phyloP scores from a whole-genome alignment of 768 basidiomycete species.

The Harrya chromipes region DNA sequence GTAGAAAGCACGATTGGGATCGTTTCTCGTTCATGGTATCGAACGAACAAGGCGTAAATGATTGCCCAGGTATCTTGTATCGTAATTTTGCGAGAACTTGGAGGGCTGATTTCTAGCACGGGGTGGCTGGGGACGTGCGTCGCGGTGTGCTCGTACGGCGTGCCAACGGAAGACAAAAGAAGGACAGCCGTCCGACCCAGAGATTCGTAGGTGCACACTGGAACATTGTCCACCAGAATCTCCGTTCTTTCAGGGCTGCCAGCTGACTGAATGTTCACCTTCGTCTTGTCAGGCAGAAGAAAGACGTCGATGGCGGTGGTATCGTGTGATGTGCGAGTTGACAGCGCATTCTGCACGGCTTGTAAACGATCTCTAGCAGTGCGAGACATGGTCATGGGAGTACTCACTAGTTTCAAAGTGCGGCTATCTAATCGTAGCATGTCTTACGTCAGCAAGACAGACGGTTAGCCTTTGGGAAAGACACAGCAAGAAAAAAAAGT shows the following conservation, averaged over 20 bases:
- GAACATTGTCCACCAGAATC: slow-evolving; percentile 8
- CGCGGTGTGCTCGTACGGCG: slow-evolving; percentile 16
- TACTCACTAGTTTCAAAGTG: too few relatives aligned
- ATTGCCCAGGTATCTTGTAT: slow-evolving; percentile 39
- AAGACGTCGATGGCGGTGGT: background rate
- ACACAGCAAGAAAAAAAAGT: background rate
- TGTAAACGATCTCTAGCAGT: slow-evolving; percentile 3
- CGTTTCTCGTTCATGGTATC: slow-evolving; percentile 37
- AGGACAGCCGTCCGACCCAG: slow-evolving; percentile 10
- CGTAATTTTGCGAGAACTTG: slow-evolving; percentile 11
- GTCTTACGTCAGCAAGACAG: slow-evolving; percentile 11
- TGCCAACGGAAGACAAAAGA: slow-evolving; percentile 19
- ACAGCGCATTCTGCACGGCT: slow-evolving; percentile 13
- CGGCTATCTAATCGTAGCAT: slow-evolving; percentile 8
- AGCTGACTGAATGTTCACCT: background rate
- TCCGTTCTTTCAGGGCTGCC: background rate
- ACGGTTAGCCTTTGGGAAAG: too few relatives aligned
- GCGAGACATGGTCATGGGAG: slow-evolving; percentile 4
- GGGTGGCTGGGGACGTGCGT: slow-evolving; percentile 20
- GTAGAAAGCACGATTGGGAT: slow-evolving; percentile 38
- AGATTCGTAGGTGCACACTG: slow-evolving; percentile 11
- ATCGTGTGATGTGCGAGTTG: background rate
- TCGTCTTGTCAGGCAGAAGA: slow-evolving; percentile 18
- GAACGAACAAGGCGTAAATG: slow-evolving; percentile 41
- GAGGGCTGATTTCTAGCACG: slow-evolving; percentile 13